Percentiles rank a stretch among this genome's conserved stretches.
Evolutionary conservation across 2,329 filamentous ascomycete species (phyloP).

Genomic region (Helotiales sp.): DNA sequence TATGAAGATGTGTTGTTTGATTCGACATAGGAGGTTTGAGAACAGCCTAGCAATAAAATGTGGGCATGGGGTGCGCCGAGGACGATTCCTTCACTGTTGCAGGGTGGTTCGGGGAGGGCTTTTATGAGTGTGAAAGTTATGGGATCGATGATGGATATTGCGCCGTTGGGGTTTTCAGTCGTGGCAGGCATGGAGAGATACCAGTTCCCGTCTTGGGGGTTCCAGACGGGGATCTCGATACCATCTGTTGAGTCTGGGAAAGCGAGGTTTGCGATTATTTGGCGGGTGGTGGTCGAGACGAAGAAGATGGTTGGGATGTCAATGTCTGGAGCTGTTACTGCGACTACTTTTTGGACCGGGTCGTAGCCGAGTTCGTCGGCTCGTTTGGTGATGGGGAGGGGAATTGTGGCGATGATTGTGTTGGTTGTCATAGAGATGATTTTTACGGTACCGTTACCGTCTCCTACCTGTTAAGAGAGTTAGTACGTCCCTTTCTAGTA

Average conservation of each 20-base stretch:
- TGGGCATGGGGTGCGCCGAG: neutral
- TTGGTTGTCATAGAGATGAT: neutral
- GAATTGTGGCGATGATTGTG: slow-evolving; percentile 5
- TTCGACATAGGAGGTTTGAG: neutral
- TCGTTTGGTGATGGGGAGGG: neutral
- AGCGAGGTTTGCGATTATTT: neutral
- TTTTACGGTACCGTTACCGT: slow-evolving; percentile 11
- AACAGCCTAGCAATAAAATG: neutral
- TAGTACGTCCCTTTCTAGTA: no score
- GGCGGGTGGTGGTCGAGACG: neutral
- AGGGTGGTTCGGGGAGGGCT: neutral
- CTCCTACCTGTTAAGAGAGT: no score
- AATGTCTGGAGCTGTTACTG: neutral
- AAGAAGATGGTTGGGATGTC: neutral
- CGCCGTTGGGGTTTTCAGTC: slow-evolving; percentile 1
- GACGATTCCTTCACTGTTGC: neutral
- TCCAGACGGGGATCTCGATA: slow-evolving; percentile 12
- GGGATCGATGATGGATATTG: neutral
- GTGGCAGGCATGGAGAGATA: slow-evolving; percentile 11
- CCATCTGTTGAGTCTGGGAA: neutral
- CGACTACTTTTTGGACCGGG: neutral
- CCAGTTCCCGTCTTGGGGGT: slow-evolving; percentile 5
- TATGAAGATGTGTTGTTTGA: neutral
- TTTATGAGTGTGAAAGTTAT: neutral
- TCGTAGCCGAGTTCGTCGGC: neutral